Conservation (phyloP, 1,284 basidiomycete species). For the Apiotrichum akiyoshidainum region DNA sequence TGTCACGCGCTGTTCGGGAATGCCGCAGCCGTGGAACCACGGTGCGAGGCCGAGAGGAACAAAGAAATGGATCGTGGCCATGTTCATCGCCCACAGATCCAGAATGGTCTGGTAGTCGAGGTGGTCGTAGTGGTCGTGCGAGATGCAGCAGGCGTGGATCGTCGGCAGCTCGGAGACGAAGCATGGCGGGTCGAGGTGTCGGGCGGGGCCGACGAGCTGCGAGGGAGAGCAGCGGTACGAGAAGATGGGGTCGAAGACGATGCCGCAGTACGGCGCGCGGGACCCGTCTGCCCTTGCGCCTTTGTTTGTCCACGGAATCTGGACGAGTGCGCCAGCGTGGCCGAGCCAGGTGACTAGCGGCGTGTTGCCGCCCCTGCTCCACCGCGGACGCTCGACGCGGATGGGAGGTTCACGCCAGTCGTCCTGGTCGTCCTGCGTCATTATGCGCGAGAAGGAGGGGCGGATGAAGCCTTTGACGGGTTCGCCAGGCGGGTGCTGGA, state of each 20-base stretch:
- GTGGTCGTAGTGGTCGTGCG: constrained; percentile 52
- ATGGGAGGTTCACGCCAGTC: constrained; percentile 49
- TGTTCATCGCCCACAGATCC: constrained; percentile 45
- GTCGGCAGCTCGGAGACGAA: constrained; percentile 42
- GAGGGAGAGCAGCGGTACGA: constrained; percentile 48
- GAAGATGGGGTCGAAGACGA: constrained; percentile 51
- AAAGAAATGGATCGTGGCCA: constrained; percentile 46
- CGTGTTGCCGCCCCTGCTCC: constrained; percentile 16
- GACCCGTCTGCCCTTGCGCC: constrained; percentile 7
- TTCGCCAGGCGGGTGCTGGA: constrained; percentile 8
- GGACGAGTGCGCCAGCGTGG: constrained; percentile 45
- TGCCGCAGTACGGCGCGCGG: constrained; percentile 22
- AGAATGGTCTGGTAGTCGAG: constrained; percentile 49
- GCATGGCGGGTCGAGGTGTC: constrained; percentile 46
- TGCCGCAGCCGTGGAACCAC: constrained; percentile 44
- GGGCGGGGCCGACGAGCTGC: constrained; percentile 46
- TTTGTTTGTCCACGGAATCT: constrained; percentile 38
- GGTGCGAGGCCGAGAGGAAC: constrained; percentile 45
- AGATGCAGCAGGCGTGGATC: constrained; percentile 46
- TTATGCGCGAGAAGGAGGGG: constrained; percentile 30
- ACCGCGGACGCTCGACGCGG: constrained; percentile 35
- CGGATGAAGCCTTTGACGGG: constrained; percentile 27
- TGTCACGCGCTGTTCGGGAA: constrained; percentile 40
- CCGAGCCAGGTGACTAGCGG: constrained; percentile 47
- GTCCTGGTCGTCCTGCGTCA: constrained; percentile 37